These are phyloP conservation scores for Plectranthus barbatus DNA, from an alignment of 257 asterid species.

Conservation along the genomic window DNA sequence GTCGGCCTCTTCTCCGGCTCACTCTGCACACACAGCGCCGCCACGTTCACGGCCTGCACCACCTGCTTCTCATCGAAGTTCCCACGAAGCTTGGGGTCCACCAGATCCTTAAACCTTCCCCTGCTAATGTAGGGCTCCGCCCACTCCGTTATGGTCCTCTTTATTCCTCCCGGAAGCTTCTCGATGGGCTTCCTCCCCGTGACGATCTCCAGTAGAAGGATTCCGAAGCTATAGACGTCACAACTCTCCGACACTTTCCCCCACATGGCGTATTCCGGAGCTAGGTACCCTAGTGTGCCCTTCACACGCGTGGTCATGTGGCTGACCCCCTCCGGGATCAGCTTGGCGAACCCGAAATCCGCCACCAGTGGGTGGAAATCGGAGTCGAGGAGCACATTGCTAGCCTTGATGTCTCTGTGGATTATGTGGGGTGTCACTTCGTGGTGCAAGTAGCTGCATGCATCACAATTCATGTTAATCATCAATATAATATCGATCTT, in stretches of 20 bases:
- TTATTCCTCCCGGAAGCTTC: slow-evolving; percentile 53
- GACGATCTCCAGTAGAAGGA: slow-evolving; percentile 54
- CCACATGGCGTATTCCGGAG: slow-evolving; percentile 86
- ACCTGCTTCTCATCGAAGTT: slow-evolving; percentile 50
- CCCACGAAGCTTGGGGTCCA: slow-evolving; percentile 46
- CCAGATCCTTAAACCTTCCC: slow-evolving; percentile 46
- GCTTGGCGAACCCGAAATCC: slow-evolving; percentile 74
- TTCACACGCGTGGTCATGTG: slow-evolving; percentile 73
- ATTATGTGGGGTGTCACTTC: slow-evolving; percentile 77
- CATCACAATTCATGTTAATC: too few species aligned
- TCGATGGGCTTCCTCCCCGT: slow-evolving; percentile 61
- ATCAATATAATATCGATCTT: too few species aligned
- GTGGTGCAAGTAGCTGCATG: slow-evolving; percentile 55
- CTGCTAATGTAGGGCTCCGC: slow-evolving; percentile 39
- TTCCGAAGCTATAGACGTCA: slow-evolving; percentile 77
- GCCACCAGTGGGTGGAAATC: slow-evolving; percentile 64
- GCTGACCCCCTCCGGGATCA: slow-evolving; percentile 62
- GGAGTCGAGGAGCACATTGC: slow-evolving; percentile 70
- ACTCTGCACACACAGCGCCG: slow-evolving; percentile 42
- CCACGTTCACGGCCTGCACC: slow-evolving; percentile 28
- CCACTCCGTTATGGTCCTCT: slow-evolving; percentile 75
- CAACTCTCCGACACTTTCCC: slow-evolving; percentile 77
- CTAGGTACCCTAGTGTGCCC: slow-evolving; percentile 74
- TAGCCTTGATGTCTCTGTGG: slow-evolving; percentile 78
- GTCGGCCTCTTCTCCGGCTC: slow-evolving; percentile 58